Evolutionary conservation across 352 stramenopile genomes (phyloP), one percentile per base, ranked within the genome.

Genomic region (Phytophthora colocasiae): DNA sequence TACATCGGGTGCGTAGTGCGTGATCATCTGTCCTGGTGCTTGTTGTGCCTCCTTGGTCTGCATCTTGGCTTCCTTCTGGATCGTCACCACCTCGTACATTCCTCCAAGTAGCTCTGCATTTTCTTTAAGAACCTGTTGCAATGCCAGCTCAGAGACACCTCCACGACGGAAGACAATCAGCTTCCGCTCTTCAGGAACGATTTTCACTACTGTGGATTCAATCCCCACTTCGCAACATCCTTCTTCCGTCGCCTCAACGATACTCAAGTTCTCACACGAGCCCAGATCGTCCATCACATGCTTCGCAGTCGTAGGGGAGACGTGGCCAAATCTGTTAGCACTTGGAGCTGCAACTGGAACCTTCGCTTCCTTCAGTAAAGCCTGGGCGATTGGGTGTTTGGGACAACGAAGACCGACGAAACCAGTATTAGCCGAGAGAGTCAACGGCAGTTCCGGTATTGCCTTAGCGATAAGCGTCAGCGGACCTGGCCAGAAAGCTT

Each of bases 241-340:
- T 15, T 73, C 54, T 17, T 69, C 58, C 1, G 58, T 78, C 12
- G 87, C 81, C 59, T 97, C 85, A 44, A 97, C 69, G 55, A 93
- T 75, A 40, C 98, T 89, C 57, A 96, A 90, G 62, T 99, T 85
- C 63, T 83, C 69, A 71, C 97, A 97, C 24, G 78, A 68, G 4
- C 93, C 89, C 32, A 99, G 80, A 75, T 99, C 98, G 77, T 98
- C 89, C 77, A 99, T 91, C 2, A 99, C 98, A 74, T 99, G 98
- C 46, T 90, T 66, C 4, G 97, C 96, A 7, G 81, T 85, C 8
- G 98, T 99, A 4, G 98, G 98, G 34, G 92, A 98, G 36, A 99
- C 97, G 66, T 99, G 98, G 11, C 97, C 97, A 76, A 99, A 99
- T 54, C 97, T 91, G 71, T 99, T 99, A 9, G 98, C 98, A 74